Conservation (phyloP, 2,329 filamentous ascomycete genomes). For the Ploettnerulaceae sp. region DNA sequence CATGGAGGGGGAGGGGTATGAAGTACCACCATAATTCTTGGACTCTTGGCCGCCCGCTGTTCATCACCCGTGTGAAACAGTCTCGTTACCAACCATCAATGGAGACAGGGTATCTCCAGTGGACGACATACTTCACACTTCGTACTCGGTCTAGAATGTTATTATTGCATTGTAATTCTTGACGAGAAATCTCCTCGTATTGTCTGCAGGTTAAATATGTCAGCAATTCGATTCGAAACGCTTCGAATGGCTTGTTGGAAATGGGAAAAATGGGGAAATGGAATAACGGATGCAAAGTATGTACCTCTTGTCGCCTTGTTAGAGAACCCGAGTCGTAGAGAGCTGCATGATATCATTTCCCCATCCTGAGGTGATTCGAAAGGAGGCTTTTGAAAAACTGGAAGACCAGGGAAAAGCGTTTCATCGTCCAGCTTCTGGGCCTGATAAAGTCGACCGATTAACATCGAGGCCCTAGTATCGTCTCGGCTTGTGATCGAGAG, state of each 20-base stretch:
- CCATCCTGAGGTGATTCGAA: constrained; percentile 1
- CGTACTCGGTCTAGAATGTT: not conserved
- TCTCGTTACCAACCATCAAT: constrained; percentile 2
- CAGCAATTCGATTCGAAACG: constrained; percentile 1
- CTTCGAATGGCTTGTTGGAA: not conserved
- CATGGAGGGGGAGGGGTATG: not conserved
- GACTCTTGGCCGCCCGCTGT: no score
- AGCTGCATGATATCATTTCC: constrained; percentile 3
- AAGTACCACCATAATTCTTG: no score
- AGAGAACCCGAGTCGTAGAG: not conserved
- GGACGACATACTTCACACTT: not conserved
- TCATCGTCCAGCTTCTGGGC: not conserved
- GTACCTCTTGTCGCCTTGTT: constrained; percentile 4
- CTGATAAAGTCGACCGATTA: not conserved
- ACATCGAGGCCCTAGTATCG: not conserved
- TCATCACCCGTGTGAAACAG: no score
- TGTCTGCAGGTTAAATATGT: not conserved
- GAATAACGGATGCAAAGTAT: not conserved
- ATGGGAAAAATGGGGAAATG: not conserved
- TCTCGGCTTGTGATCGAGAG: constrained; percentile 3
- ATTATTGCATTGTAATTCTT: constrained; percentile 2
- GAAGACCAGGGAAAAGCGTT: constrained; percentile 5
- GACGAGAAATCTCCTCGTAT: constrained; percentile 1
- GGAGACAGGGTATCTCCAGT: not conserved
- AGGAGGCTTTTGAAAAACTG: constrained; percentile 4